phyloP scores from a whole-genome alignment of 495 filamentous ascomycete genomes.

The Haplographium delicatum region DNA sequence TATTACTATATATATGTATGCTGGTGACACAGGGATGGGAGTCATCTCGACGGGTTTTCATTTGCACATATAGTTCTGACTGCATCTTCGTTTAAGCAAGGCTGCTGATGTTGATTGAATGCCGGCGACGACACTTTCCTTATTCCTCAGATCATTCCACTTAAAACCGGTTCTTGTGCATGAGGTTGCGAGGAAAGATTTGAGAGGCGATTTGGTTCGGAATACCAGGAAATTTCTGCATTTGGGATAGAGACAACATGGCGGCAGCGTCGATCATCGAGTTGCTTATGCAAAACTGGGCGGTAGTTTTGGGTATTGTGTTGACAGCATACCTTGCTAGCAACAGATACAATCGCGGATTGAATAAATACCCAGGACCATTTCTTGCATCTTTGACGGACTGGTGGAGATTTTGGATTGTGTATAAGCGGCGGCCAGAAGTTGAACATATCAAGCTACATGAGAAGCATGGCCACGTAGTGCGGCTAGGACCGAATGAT shows the following conservation, averaged over 20 bases:
- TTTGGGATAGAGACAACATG: constrained; percentile 2
- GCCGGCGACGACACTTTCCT: no score
- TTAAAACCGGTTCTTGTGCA: no score
- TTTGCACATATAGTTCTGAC: no score
- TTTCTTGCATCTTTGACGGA: constrained; percentile 62
- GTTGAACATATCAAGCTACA: constrained; percentile 62
- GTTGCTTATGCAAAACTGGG: constrained; percentile 45
- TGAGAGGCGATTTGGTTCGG: no score
- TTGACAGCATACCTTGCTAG: constrained; percentile 40
- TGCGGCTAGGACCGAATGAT: constrained; percentile 52
- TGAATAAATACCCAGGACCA: constrained; percentile 63
- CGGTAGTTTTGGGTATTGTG: constrained; percentile 28
- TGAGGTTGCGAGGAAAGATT: no score
- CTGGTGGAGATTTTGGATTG: constrained; percentile 65
- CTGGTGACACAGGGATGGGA: no score
- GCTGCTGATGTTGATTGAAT: no score
- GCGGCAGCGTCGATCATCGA: constrained; percentile 23
- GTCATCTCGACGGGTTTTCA: no score
- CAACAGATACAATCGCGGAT: constrained; percentile 53
- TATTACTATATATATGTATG: no score
- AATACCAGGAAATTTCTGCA: no score
- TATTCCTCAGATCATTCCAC: no score
- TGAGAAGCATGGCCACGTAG: constrained; percentile 53
- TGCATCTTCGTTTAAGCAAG: no score
- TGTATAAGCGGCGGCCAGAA: constrained; percentile 56